phyloP scores from a whole-genome alignment of 805 yeast genomes.

The Pichia gijzeniarum region DNA sequence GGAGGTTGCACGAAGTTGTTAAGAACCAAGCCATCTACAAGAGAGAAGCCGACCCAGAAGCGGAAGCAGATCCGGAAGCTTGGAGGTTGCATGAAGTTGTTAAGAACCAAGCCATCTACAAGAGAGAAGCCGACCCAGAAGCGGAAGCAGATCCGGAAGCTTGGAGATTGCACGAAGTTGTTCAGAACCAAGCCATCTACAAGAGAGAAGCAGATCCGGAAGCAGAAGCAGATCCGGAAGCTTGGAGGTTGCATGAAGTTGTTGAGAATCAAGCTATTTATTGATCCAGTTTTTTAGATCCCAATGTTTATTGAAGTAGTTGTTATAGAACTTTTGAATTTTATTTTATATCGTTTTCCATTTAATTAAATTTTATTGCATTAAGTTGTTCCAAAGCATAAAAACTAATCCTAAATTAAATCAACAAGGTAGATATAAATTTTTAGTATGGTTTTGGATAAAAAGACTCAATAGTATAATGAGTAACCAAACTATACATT shows the following conservation, averaged over 20 bases:
- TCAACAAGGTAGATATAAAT: too few species aligned
- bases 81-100: constrained; percentile 10
- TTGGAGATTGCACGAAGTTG: constrained; percentile 11
- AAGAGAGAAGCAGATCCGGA: constrained; percentile 8
- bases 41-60: constrained; percentile 26
- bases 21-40: constrained; percentile 12
- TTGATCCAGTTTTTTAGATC: not conserved
- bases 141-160: constrained; percentile 7
- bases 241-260: constrained; percentile 11
- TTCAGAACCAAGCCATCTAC: constrained; percentile 9
- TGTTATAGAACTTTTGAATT: not conserved
- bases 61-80: constrained; percentile 7
- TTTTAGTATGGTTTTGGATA: too few species aligned
- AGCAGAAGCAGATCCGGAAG: constrained; percentile 6
- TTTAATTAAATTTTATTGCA: not conserved
- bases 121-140: too few species aligned
- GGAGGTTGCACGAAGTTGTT: constrained; percentile 8
- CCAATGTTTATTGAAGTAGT: too few species aligned
- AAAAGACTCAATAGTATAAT: too few species aligned
- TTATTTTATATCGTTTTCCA: not conserved
- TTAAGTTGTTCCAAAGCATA: not conserved
- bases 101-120: constrained; percentile 10
- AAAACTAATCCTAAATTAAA: too few species aligned
- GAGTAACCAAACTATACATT: too few species aligned
- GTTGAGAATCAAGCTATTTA: constrained; percentile 9